These are phyloP conservation scores for Mayamaea pseudoterrestris DNA, from an alignment of 108 stramenopile species.

Conservation along the genomic window DNA sequence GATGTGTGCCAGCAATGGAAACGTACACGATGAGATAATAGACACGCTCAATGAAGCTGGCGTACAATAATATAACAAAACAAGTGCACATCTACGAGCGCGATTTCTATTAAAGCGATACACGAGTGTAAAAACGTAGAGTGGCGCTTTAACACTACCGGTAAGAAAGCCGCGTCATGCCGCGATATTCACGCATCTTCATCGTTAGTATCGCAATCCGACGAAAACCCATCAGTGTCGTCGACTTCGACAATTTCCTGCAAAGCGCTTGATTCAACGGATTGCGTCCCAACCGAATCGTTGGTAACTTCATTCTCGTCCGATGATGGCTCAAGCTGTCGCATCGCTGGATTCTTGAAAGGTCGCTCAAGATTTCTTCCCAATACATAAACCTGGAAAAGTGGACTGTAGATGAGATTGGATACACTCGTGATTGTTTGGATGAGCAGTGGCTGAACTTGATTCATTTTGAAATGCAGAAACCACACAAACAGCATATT, in stretches of 20 bases:
- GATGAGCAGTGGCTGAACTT: conserved; percentile 66
- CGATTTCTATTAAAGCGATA: too few relatives aligned
- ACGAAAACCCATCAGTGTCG: too few relatives aligned
- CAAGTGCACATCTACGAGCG: not conserved
- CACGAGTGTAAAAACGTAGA: too few relatives aligned
- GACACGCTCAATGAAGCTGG: conserved; percentile 28
- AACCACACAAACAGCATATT: conserved; percentile 68
- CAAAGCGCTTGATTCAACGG: too few relatives aligned
- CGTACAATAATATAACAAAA: not conserved
- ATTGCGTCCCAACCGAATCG: too few relatives aligned
- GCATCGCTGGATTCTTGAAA: conserved; percentile 39
- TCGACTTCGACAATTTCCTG: too few relatives aligned
- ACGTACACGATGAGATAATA: conserved; percentile 51
- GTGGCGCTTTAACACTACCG: too few relatives aligned
- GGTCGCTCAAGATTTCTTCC: conserved; percentile 78
- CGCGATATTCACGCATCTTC: too few relatives aligned
- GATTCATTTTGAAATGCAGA: conserved; percentile 72
- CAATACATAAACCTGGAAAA: conserved; percentile 74
- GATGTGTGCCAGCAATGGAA: conserved; percentile 61
- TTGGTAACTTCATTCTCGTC: too few relatives aligned
- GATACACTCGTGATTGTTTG: conserved; percentile 48
- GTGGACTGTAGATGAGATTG: conserved; percentile 66
- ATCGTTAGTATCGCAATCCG: too few relatives aligned
- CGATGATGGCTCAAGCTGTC: too few relatives aligned
- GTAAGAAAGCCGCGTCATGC: too few relatives aligned